Base-by-base conservation (phyloP, 768 basidiomycete species). In the Fomitopsis serialis region DNA sequence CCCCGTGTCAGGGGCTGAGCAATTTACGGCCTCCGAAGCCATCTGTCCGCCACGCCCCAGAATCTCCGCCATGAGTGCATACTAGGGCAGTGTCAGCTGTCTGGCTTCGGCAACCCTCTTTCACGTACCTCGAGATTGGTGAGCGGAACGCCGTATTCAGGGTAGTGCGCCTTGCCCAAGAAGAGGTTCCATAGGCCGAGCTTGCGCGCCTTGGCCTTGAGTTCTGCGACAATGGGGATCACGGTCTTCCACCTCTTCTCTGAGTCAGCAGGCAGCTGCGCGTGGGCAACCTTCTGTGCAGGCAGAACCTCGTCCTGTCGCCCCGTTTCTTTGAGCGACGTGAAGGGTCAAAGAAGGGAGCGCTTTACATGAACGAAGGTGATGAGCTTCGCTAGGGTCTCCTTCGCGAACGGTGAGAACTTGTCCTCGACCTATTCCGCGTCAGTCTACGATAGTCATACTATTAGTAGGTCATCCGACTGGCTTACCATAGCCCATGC, bases 111-210 rank as follows among this genome's bases (percentile, higher is more conserved):
- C 47, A n/a, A 19, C 17, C 21, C n/a, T 29, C 23, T 24, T 12
- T 11, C 10, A 42, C 77, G 43, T 58, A 93, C 93, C 79, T 99
- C 97, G 44, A 99, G 77, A 69, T 98, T 98, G 15, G 85, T 86
- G 58, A 98, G 75, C n/a, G 87, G 86, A 5, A 93, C 87, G 40
- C 96, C 96, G 63, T 83, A 79, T 59, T 89, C 76, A 8, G 93
- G 94, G 67, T 96, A 98, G 66, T 97, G 96, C 25, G 82, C 78
- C 72, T 93, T 92, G 80, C 90, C 93, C 57, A 98, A 76, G 77
- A 98, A 98, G 35, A 99, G 77, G 66, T 98, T 98, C 97, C 97
- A 99, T 36, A 99, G 77, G 2, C 97, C 97, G 24, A 84, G 80
- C 64, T 81, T 80, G 72, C 85, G 90, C 0, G 96, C 97, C 68